These are phyloP conservation scores for Ophiostoma triangulosporum DNA, from an alignment of 2,329 filamentous ascomycete genomes.

Conservation along the genomic window DNA sequence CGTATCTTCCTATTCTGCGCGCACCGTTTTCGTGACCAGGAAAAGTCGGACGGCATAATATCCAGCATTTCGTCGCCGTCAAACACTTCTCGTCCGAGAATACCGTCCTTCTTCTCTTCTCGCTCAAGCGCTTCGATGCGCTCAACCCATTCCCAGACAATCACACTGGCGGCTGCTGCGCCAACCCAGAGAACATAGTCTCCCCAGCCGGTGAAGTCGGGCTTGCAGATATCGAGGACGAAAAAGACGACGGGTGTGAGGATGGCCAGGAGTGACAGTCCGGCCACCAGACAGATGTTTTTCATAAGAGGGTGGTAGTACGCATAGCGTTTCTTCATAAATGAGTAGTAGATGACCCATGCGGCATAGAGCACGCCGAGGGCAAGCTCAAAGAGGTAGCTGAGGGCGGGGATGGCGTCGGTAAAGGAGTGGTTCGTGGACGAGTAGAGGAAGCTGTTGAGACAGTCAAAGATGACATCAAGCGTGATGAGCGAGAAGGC, in stretches of 20 bases:
- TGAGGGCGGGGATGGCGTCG: constrained; percentile 80
- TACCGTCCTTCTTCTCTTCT: constrained; percentile 88
- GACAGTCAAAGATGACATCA: constrained; percentile 78
- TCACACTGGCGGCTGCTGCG: constrained; percentile 84
- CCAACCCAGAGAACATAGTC: constrained; percentile 97
- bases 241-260: constrained; percentile 88
- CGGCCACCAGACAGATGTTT: constrained; percentile 70
- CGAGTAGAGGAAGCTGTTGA: constrained; percentile 67
- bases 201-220: constrained; percentile 80
- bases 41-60: constrained; percentile 35
- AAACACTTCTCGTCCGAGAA: constrained; percentile 79
- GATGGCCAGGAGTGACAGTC: constrained; percentile 67
- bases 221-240: constrained; percentile 75
- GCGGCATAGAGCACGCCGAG: constrained; percentile 80
- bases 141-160: constrained; percentile 97
- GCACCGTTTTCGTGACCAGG: constrained; percentile 28
- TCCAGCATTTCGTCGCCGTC: constrained; percentile 91
- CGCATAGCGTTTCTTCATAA: constrained; percentile 84
- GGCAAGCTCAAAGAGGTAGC: constrained; percentile 79
- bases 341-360: constrained; percentile 84
- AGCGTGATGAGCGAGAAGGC: constrained; percentile 86
- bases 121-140: constrained; percentile 83
- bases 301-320: constrained; percentile 86
- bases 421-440: constrained; percentile 53
- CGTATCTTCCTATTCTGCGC: neutral